Evolutionary conservation across 495 filamentous ascomycete genomes (phyloP).

Genomic region (Terfezia boudieri): DNA sequence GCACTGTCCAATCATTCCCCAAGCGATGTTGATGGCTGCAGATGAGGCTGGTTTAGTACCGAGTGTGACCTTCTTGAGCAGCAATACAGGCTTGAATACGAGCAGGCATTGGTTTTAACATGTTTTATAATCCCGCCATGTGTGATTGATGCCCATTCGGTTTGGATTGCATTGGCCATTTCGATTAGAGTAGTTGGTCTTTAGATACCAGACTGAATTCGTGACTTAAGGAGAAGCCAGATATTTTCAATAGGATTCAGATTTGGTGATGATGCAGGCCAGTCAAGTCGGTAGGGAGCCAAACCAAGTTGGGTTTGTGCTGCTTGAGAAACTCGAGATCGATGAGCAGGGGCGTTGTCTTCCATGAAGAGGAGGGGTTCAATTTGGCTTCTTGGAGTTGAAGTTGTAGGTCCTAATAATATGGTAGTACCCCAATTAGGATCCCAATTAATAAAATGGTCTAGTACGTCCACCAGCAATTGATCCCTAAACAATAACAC

Average conservation of each 20-base stretch:
- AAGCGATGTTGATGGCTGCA: no score
- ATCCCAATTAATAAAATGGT: neutral
- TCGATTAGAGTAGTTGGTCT: neutral
- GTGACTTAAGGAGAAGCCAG: constrained; percentile 1
- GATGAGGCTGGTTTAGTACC: neutral
- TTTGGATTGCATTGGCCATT: neutral
- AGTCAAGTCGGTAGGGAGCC: neutral
- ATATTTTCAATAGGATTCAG: constrained; percentile 4
- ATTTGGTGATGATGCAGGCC: neutral
- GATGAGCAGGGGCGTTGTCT: neutral
- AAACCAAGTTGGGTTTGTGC: neutral
- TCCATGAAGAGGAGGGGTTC: neutral
- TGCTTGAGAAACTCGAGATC: neutral
- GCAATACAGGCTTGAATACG: neutral
- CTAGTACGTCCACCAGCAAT: neutral
- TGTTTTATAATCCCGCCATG: neutral
- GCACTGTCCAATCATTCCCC: no score
- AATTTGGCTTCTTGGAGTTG: neutral
- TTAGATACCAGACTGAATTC: neutral
- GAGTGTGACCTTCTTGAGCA: neutral
- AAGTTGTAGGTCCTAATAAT: neutral
- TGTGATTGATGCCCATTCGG: constrained; percentile 1
- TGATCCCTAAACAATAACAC: neutral
- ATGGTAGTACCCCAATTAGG: neutral
- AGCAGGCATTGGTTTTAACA: constrained; percentile 1